phyloP scores from a whole-genome alignment of 495 filamentous ascomycete genomes.

The Trichoderma gamsii region DNA sequence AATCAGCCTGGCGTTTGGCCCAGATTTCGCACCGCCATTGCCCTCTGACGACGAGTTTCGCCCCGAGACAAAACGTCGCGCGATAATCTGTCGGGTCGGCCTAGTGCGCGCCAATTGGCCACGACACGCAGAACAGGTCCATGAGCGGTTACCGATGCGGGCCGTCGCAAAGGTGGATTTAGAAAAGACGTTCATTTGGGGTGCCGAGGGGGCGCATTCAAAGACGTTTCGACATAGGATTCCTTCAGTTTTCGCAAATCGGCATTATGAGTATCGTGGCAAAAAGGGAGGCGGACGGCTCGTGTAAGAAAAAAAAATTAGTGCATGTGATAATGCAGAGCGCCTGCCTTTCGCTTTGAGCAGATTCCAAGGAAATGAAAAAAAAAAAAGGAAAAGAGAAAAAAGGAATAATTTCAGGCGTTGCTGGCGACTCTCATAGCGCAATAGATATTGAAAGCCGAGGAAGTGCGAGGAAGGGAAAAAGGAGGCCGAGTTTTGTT shows the following conservation, averaged over 20 bases:
- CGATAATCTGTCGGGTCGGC: not conserved
- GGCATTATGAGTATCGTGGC: conserved; percentile 1
- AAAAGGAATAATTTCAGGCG: not conserved
- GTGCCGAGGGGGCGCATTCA: conserved; percentile 2
- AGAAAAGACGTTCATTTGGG: conserved; percentile 30
- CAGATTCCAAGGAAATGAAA: not conserved
- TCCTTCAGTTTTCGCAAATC: conserved; percentile 18
- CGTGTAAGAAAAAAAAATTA: not conserved
- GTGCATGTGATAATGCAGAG: not conserved
- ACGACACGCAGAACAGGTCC: conserved; percentile 16
- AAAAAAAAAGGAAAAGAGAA: not conserved
- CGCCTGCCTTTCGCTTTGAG: conserved; percentile 3
- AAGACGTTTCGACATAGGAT: conserved; percentile 19
- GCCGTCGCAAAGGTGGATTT: conserved; percentile 24
- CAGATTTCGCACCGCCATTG: not conserved
- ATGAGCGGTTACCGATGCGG: conserved; percentile 26
- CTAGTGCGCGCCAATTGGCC: conserved; percentile 12
- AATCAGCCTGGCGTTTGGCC: conserved; percentile 20
- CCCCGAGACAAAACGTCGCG: conserved; percentile 10
- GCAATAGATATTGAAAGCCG: not conserved
- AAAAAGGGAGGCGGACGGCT: not conserved
- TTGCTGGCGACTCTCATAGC: not conserved
- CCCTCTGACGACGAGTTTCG: not conserved
- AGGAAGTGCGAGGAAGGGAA: not conserved
- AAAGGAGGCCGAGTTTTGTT: conserved; percentile 5